These are phyloP conservation scores for Trametes punicea DNA, from an alignment of 768 basidiomycete genomes.

Conservation along the genomic window DNA sequence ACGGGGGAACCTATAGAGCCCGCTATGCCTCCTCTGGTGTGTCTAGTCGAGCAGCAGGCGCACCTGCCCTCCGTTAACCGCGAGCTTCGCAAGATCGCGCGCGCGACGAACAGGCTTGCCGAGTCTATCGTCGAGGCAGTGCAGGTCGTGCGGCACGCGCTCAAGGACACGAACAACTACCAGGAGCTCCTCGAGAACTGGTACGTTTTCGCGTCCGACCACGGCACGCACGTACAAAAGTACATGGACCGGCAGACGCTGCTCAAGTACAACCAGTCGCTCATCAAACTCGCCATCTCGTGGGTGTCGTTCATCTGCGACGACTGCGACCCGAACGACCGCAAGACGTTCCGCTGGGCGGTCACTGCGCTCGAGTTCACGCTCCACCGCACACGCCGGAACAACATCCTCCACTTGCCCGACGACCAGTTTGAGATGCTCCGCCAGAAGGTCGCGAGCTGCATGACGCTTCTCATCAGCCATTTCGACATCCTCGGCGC, in stretches of 20 bases:
- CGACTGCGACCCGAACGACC: constrained; percentile 93
- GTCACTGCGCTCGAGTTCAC: constrained; percentile 95
- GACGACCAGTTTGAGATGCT: constrained; percentile 88
- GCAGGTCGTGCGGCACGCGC: constrained; percentile 72
- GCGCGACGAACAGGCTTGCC: constrained; percentile 84
- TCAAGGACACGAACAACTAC: constrained; percentile 55
- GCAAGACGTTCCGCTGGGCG: constrained; percentile 97
- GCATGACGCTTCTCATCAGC: constrained; percentile 94
- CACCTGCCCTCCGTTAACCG: constrained; percentile 88
- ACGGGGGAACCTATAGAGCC: constrained; percentile 51
- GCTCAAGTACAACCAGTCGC: constrained; percentile 74
- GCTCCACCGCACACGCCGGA: constrained; percentile 80
- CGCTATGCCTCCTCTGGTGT: constrained; percentile 39
- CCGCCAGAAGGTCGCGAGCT: constrained; percentile 87
- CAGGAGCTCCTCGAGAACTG: constrained; percentile 92
- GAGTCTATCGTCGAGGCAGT: constrained; percentile 93
- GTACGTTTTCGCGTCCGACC: constrained; percentile 95
- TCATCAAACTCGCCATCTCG: constrained; percentile 89
- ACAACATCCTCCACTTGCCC: constrained; percentile 85
- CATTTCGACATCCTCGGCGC: constrained; percentile 99
- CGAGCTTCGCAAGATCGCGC: constrained; percentile 86
- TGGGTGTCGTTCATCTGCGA: constrained; percentile 99
- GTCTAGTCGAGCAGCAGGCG: constrained; percentile 78
- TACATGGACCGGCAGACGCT: constrained; percentile 76
- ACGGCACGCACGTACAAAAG: constrained; percentile 85